A percentile compares a stretch with the other conserved stretches of the same genome.
Evolutionary conservation across 495 filamentous ascomycete species (phyloP).

Genomic region (Delitschia confertaspora): DNA sequence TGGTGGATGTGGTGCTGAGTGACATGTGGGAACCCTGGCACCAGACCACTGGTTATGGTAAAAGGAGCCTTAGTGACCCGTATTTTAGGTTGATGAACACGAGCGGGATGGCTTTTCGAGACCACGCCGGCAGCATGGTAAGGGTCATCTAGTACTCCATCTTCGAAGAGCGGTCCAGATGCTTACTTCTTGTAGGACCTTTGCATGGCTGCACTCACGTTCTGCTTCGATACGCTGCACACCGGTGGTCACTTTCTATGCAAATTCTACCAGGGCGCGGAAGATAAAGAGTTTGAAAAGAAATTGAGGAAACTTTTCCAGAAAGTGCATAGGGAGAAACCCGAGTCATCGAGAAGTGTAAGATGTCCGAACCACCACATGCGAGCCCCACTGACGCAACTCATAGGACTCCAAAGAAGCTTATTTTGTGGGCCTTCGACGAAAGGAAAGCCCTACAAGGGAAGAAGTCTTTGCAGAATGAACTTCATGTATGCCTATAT

Average conservation of each 20-base stretch:
- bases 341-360: constrained; percentile 80
- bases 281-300: constrained; percentile 69
- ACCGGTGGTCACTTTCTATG: constrained; percentile 82
- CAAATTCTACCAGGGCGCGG: constrained; percentile 90
- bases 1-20: constrained; percentile 89
- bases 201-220: constrained; percentile 72
- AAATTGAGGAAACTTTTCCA: constrained; percentile 64
- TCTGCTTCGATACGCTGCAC: constrained; percentile 75
- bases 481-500: constrained; percentile 1
- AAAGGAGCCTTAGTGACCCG: constrained; percentile 82
- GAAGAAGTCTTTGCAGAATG: constrained; percentile 34
- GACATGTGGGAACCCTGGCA: constrained; percentile 98
- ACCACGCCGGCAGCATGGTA: constrained; percentile 96
- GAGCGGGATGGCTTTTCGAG: constrained; percentile 72
- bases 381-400: constrained; percentile 13
- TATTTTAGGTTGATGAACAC: constrained; percentile 99
- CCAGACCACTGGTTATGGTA: constrained; percentile 65
- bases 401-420: constrained; percentile 79
- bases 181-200: constrained; percentile 55
- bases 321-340: constrained; percentile 77
- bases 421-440: constrained; percentile 70
- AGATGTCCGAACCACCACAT: constrained; percentile 28
- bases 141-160: constrained; percentile 31
- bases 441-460: constrained; percentile 42
- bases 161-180: not conserved